A percentile compares a stretch with the other conserved stretches of the same genome.
Conservation (phyloP, 1,284 basidiomycete genomes). For the Marasmius oreades region DNA sequence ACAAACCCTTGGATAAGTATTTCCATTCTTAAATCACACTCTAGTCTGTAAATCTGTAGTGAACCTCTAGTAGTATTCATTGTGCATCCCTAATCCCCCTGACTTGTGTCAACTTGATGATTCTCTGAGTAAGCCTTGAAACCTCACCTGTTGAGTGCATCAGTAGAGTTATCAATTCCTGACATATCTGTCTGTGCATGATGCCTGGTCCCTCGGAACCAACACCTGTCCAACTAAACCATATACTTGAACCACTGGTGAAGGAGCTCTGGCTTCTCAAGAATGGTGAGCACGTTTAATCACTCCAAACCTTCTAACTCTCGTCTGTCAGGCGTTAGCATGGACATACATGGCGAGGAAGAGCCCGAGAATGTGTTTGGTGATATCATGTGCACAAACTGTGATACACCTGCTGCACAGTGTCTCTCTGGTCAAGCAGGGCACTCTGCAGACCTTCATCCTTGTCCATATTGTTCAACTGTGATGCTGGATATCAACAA, state of each 20-base stretch:
- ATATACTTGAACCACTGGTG: conserved; percentile 14
- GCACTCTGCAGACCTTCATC: conserved; percentile 22
- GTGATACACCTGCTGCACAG: conserved; percentile 25
- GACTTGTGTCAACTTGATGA: too few species aligned
- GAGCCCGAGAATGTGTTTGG: conserved; percentile 15
- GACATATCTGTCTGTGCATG: conserved; percentile 16
- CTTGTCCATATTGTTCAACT: conserved; percentile 23
- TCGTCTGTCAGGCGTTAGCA: conserved; percentile 14
- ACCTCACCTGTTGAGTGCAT: too few species aligned
- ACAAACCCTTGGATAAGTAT: too few species aligned
- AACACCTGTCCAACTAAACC: conserved; percentile 17
- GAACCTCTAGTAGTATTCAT: too few species aligned
- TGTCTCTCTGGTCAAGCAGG: conserved; percentile 24
- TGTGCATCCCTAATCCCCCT: too few species aligned
- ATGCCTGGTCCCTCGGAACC: conserved; percentile 21
- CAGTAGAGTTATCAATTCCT: too few species aligned
- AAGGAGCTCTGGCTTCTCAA: conserved; percentile 14
- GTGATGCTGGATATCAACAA: conserved; percentile 19
- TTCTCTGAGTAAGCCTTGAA: too few species aligned
- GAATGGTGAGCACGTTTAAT: conserved; percentile 5
- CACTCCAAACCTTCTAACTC: neutral
- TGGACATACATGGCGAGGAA: conserved; percentile 17
- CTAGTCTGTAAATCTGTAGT: too few species aligned
- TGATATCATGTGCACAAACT: conserved; percentile 21
- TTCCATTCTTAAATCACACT: too few species aligned